Percentiles rank a stretch among this genome's conserved stretches.
phyloP scores from a whole-genome alignment of 1,139 yeast genomes.

The Ashbya aceris region DNA sequence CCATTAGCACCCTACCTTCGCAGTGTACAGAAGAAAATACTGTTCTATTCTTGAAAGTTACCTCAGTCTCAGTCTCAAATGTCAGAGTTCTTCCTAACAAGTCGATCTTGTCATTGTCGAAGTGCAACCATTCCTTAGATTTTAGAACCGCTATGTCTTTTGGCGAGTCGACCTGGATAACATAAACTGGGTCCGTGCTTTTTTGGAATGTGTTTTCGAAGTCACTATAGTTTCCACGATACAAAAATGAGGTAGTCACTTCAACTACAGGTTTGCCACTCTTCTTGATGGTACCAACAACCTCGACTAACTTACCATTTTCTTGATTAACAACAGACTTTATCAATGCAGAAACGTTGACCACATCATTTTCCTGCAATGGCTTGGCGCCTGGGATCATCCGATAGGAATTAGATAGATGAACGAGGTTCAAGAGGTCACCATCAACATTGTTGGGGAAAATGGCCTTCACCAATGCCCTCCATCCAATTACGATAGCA shows the following conservation, averaged over 20 bases:
- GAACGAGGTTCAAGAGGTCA: conserved; percentile 87
- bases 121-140: conserved; percentile 97
- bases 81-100: conserved; percentile 73
- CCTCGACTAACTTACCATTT: conserved; percentile 93
- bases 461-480: conserved; percentile 91
- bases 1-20: conserved; percentile 75
- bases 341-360: conserved; percentile 73
- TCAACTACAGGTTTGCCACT: conserved; percentile 79
- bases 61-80: conserved; percentile 81
- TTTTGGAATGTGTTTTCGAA: conserved; percentile 89
- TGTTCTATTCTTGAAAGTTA: conserved; percentile 66
- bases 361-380: conserved; percentile 79
- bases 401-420: conserved; percentile 87
- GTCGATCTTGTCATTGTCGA: conserved; percentile 56
- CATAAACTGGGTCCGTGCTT: conserved; percentile 78
- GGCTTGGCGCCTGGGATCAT: conserved; percentile 92
- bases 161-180: conserved; percentile 59
- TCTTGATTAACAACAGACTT: conserved; percentile 85
- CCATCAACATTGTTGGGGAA: conserved; percentile 97
- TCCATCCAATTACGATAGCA: conserved; percentile 98
- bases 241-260: conserved; percentile 89
- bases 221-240: conserved; percentile 85
- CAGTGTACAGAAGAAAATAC: conserved; percentile 77
- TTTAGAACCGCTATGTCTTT: conserved; percentile 90
- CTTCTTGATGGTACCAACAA: conserved; percentile 79